Conservation (phyloP, 805 yeast species). For the Saturnispora bothae region DNA sequence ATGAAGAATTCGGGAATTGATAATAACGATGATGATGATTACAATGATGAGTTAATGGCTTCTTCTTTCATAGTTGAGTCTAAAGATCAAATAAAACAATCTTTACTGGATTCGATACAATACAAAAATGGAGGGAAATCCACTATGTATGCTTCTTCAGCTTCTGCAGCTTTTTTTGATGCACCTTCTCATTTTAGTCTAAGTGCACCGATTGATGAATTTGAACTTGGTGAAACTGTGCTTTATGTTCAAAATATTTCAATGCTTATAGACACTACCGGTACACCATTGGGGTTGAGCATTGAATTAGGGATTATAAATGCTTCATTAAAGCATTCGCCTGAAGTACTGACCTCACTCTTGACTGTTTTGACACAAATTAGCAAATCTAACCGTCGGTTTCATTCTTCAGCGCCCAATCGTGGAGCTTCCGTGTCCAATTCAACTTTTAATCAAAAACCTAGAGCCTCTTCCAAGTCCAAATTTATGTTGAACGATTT, state of each 20-base stretch:
- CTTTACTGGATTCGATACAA: conserved; percentile 44
- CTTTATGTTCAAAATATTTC: conserved; percentile 3
- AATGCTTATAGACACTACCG: conserved; percentile 1
- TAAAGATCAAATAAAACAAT: conserved; percentile 23
- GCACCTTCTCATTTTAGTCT: conserved; percentile 10
- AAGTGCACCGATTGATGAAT: not conserved
- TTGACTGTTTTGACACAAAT: conserved; percentile 26
- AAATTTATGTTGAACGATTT: conserved; percentile 29
- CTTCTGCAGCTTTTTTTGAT: conserved; percentile 37
- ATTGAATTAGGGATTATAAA: conserved; percentile 32
- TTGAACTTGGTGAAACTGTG: not conserved
- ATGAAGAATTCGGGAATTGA: not conserved
- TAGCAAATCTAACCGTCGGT: not conserved
- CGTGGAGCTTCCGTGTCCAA: not conserved
- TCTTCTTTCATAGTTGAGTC: conserved; percentile 25
- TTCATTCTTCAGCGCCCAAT: not conserved
- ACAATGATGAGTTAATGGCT: conserved; percentile 29
- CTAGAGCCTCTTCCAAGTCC: not conserved
- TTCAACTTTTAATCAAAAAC: no score
- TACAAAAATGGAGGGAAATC: conserved; percentile 45
- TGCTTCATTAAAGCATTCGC: conserved; percentile 35
- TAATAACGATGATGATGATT: conserved; percentile 23
- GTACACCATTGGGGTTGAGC: conserved; percentile 23
- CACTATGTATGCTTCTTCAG: conserved; percentile 66
- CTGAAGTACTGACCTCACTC: conserved; percentile 29